A percentile compares a stretch with the other conserved stretches of the same genome.
Conservation (phyloP, 2,329 filamentous ascomycete genomes). For the Epichloe gansuensis region DNA sequence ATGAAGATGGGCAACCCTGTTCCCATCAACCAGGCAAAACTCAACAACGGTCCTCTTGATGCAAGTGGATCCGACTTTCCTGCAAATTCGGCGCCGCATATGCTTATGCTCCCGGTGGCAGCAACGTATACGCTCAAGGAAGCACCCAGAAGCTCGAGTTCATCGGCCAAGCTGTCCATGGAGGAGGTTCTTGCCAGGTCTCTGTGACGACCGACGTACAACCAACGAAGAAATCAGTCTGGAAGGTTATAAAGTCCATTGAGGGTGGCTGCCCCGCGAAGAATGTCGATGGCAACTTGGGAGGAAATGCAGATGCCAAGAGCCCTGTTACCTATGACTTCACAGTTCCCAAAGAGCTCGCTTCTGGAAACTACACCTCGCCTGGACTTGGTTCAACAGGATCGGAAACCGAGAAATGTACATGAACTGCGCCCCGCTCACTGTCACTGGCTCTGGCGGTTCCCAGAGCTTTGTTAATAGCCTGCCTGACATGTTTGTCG, state of each 20-base stretch:
- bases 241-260: slow-evolving; percentile 83
- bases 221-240: slow-evolving; percentile 55
- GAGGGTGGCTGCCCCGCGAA: slow-evolving; percentile 71
- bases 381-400: slow-evolving; percentile 94
- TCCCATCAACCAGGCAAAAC: slow-evolving; percentile 38
- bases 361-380: slow-evolving; percentile 69
- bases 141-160: slow-evolving; percentile 44
- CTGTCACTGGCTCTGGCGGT: slow-evolving; percentile 43
- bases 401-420: slow-evolving; percentile 92
- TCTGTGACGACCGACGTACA: slow-evolving; percentile 67
- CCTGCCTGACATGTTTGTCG: slow-evolving; percentile 61
- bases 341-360: slow-evolving; percentile 58
- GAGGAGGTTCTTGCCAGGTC: slow-evolving; percentile 86
- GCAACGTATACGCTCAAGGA: slow-evolving; percentile 44
- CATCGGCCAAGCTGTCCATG: slow-evolving; percentile 64
- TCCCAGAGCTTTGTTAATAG: slow-evolving; percentile 39
- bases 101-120: slow-evolving; percentile 26
- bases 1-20: slow-evolving; percentile 59
- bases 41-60: slow-evolving; percentile 52
- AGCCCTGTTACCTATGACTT: slow-evolving; percentile 53
- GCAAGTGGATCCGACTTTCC: slow-evolving; percentile 54
- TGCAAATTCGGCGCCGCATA: slow-evolving; percentile 55
- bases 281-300: slow-evolving; percentile 45
- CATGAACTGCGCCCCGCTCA: slow-evolving; percentile 84
- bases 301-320: slow-evolving; percentile 25